A percentile compares a stretch with the other conserved stretches of the same genome.
Evolutionary conservation across 2,329 filamentous ascomycete species (phyloP).

Genomic region (Fusarium buharicum): DNA sequence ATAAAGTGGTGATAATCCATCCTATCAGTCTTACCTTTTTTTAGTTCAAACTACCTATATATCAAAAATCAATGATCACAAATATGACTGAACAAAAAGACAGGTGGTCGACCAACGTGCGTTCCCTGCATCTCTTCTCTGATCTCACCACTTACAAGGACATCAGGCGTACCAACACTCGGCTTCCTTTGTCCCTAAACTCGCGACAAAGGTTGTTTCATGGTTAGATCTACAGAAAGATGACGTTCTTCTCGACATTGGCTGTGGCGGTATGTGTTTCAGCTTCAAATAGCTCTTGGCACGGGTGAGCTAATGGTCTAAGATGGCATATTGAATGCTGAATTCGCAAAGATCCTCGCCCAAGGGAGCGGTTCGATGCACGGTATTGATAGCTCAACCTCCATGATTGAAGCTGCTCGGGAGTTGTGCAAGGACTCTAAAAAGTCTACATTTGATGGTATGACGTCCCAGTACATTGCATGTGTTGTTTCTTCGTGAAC

Average conservation of each 20-base stretch:
- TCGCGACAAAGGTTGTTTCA: conserved; percentile 66
- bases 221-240: conserved; percentile 69
- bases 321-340: conserved; percentile 67
- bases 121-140: conserved; percentile 6
- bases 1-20: conserved; percentile 26
- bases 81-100: conserved; percentile 44
- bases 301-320: conserved; percentile 40
- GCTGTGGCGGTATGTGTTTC: conserved; percentile 65
- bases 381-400: conserved; percentile 67
- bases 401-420: conserved; percentile 67
- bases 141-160: conserved; percentile 31
- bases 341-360: conserved; percentile 60
- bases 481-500: background rate
- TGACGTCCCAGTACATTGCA: background rate
- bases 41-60: background rate
- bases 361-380: conserved; percentile 61
- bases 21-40: background rate
- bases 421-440: conserved; percentile 52
- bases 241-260: conserved; percentile 70
- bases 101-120: conserved; percentile 45
- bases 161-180: conserved; percentile 67
- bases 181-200: conserved; percentile 71
- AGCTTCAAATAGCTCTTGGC: background rate
- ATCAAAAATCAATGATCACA: background rate
- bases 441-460: conserved; percentile 60